Conservation (phyloP, 2,329 filamentous ascomycete species). For the Aspergillaceae sp. region DNA sequence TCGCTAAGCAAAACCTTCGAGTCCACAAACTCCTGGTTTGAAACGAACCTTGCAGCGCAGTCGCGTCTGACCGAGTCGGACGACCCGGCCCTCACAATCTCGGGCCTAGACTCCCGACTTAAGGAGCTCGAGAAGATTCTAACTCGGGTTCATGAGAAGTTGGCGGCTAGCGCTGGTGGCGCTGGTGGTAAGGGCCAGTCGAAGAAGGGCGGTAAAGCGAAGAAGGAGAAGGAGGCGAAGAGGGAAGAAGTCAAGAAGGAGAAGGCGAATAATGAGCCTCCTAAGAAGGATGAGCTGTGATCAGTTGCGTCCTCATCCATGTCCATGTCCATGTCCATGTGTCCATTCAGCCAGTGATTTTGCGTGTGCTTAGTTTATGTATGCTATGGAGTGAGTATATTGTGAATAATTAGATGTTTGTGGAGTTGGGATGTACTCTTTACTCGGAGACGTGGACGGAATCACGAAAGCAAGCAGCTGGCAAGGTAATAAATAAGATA, state of each 20-base stretch:
- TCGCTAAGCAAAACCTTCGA: conserved; percentile 55
- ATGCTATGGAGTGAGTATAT: too few relatives aligned
- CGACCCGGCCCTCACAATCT: conserved; percentile 64
- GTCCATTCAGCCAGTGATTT: too few relatives aligned
- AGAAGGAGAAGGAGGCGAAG: conserved; percentile 9
- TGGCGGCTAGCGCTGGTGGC: conserved; percentile 36
- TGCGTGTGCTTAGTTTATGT: too few relatives aligned
- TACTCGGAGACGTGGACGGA: too few relatives aligned
- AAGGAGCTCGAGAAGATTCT: conserved; percentile 55
- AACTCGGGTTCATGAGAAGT: conserved; percentile 30
- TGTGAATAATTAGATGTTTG: too few relatives aligned
- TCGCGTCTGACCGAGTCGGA: conserved; percentile 60
- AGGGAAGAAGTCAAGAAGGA: conserved; percentile 20
- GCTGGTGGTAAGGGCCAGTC: conserved; percentile 19
- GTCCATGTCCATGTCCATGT: too few relatives aligned
- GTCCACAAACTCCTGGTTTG: conserved; percentile 63
- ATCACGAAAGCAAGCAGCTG: too few relatives aligned
- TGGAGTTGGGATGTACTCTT: too few relatives aligned
- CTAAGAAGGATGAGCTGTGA: conserved; percentile 4
- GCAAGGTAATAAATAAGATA: too few relatives aligned
- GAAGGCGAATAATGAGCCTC: conserved; percentile 2
- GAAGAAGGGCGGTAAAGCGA: conserved; percentile 23
- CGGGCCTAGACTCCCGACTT: conserved; percentile 61
- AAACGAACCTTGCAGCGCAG: conserved; percentile 61
- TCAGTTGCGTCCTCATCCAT: neutral